These are phyloP conservation scores for Porcisia hertigi DNA, from an alignment of 208 protist species.

Conservation along the genomic window DNA sequence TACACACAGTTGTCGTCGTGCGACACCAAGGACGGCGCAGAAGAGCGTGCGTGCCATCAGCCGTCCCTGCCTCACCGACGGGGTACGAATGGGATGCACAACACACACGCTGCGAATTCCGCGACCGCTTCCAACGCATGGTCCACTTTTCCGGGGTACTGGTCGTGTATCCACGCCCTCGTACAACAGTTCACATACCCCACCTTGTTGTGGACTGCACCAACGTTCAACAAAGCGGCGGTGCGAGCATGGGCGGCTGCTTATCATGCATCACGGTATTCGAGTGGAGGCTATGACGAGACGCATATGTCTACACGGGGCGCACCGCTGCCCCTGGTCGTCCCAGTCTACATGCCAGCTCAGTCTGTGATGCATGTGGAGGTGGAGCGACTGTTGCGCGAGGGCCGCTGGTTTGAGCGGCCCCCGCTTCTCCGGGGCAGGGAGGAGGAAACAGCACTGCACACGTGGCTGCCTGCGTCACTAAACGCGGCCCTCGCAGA, in stretches of 20 bases:
- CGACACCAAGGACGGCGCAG: background rate
- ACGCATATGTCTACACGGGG: background rate
- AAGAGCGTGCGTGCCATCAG: background rate
- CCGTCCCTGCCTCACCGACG: background rate
- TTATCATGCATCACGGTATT: background rate
- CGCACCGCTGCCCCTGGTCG: conserved; percentile 14
- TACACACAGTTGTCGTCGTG: background rate
- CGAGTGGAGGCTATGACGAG: background rate
- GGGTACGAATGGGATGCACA: background rate
- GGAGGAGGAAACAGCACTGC: background rate
- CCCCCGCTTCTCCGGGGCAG: background rate
- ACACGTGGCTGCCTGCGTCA: conserved; percentile 24
- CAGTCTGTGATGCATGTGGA: conserved; percentile 36
- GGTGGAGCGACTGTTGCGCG: conserved; percentile 36
- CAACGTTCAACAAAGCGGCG: conserved; percentile 43
- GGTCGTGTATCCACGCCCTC: conserved; percentile 26
- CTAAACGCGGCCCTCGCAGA: conserved; percentile 20
- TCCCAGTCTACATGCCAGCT: conserved; percentile 36
- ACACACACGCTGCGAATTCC: background rate
- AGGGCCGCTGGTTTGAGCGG: conserved; percentile 15
- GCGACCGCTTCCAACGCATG: conserved; percentile 7
- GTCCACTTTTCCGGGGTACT: conserved; percentile 26
- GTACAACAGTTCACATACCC: conserved; percentile 9
- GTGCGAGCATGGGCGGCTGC: conserved; percentile 28
- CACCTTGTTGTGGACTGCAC: conserved; percentile 31